Evolutionary conservation across 78 protist species (phyloP).

Genomic region (Emiliania huxleyi): DNA sequence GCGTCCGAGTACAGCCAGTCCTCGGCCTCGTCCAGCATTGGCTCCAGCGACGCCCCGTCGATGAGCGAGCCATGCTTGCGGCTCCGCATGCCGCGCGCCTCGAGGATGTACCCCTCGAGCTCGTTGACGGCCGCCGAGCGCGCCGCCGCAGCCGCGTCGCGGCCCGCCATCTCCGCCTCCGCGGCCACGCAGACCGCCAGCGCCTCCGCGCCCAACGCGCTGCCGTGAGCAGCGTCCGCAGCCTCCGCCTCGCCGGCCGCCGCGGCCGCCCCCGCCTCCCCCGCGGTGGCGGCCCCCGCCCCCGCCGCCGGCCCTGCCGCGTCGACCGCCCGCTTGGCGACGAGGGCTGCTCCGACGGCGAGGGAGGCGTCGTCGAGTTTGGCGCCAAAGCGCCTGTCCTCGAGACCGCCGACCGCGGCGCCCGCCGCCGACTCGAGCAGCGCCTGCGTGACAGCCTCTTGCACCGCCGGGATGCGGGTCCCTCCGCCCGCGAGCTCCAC

Average conservation of each 20-base stretch:
- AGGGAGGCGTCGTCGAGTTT: background rate
- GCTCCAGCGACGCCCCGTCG: background rate
- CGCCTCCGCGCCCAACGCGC: background rate
- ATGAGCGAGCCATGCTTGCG: background rate
- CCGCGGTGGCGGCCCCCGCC: background rate
- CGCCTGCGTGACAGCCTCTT: background rate
- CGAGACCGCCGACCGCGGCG: background rate
- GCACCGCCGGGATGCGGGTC: background rate
- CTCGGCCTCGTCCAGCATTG: slow-evolving; percentile 2
- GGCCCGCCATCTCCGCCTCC: background rate
- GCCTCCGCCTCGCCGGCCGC: background rate
- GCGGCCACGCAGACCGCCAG: background rate
- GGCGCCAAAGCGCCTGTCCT: background rate
- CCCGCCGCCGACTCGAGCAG: background rate
- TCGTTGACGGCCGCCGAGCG: background rate
- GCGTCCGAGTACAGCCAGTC: slow-evolving; percentile 5
- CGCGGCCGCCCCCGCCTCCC: background rate
- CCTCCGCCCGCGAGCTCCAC: background rate
- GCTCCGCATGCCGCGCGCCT: background rate
- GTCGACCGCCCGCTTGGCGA: background rate
- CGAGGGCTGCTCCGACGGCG: background rate
- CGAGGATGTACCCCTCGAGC: background rate
- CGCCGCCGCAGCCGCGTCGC: background rate
- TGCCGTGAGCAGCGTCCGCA: background rate
- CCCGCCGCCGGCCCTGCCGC: no score